Evolutionary conservation across 371 early-diverging fungal species (phyloP).

Genomic region (Saksenaea vasiformis): DNA sequence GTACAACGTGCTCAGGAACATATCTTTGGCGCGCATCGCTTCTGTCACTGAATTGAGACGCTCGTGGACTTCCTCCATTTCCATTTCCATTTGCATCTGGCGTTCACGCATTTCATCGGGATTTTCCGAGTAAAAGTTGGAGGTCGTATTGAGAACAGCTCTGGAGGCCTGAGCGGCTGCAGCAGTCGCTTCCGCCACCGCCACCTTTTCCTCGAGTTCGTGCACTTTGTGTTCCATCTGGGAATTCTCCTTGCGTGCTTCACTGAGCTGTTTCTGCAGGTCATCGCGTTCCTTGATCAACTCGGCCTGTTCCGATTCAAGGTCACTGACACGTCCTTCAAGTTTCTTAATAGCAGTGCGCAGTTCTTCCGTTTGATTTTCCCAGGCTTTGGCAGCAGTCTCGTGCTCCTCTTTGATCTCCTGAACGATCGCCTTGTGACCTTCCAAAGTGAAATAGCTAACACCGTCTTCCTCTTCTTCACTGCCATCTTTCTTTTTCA

Average conservation of each 20-base stretch:
- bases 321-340: conserved; percentile 39
- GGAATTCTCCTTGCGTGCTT: conserved; percentile 59
- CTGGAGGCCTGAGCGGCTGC: conserved; percentile 38
- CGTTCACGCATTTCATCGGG: conserved; percentile 40
- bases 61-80: conserved; percentile 55
- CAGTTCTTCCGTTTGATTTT: conserved; percentile 15
- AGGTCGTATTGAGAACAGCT: conserved; percentile 12
- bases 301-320: conserved; percentile 61
- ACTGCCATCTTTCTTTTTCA: conserved; percentile 26
- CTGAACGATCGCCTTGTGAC: conserved; percentile 42
- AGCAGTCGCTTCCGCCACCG: conserved; percentile 46
- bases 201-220: conserved; percentile 49
- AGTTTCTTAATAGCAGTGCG: conserved; percentile 29
- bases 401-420: conserved; percentile 38
- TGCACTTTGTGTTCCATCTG: conserved; percentile 35
- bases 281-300: conserved; percentile 64
- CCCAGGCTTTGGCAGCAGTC: conserved; percentile 21
- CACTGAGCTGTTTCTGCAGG: conserved; percentile 53
- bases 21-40: conserved; percentile 52
- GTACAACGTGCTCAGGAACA: conserved; percentile 45
- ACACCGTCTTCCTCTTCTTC: conserved; percentile 8
- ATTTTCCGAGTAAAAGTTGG: conserved; percentile 29
- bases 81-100: conserved; percentile 48
- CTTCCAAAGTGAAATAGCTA: conserved; percentile 30
- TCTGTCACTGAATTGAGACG: conserved; percentile 48